Base-by-base conservation (phyloP, 306 rosid genomes). In the Gynostemma pentaphyllum region DNA sequence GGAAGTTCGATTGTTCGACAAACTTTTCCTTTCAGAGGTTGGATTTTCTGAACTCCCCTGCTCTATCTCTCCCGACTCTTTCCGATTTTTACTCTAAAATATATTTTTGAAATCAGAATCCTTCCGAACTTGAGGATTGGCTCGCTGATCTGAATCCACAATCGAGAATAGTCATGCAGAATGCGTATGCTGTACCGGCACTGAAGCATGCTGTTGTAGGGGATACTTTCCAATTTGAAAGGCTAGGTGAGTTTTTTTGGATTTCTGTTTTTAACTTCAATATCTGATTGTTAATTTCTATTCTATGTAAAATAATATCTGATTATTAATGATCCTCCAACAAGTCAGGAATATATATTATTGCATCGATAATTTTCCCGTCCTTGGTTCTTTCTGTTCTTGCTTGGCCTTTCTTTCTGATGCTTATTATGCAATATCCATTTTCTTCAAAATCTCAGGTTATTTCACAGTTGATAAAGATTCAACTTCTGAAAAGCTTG, bases 101-200 rank as follows among this genome's bases (percentile, higher is more conserved):
- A 34, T 45, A n/a, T n/a, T 42, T 46, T 39, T 18, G 62, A 75
- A 26, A 62, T 62, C 76, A 88, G 99, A 94, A 94, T 78, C 99
- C 97, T 23, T 88, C 86, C 24, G 99, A 94, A 68, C 95, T 94
- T 60, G 94, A 86, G 2, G 83, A 94, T 54, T 94, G 99, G 99
- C 97, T 94, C 41, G 84, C 77, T 11, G 87, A 94, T 75, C 78
- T 94, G 68, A 88, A 86, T 67, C 88, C 85, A 11, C 65, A 81
- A 16, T 94, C 97, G 18, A 94, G 88, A 75, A 76, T 59, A 54
- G 70, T 84, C 16, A 62, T 84, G 57, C 78, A 82, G 5, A 65
- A 74, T 72, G 97, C 97, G 60, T 88, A 62, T 80, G 94, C 87
- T 28, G 80, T 81, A 45, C 76, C 85, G 30, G 50, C 70, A 9